These are phyloP conservation scores for Thermothelomyces thermophilus DNA, from an alignment of 2,329 filamentous ascomycete genomes.

Conservation along the genomic window DNA sequence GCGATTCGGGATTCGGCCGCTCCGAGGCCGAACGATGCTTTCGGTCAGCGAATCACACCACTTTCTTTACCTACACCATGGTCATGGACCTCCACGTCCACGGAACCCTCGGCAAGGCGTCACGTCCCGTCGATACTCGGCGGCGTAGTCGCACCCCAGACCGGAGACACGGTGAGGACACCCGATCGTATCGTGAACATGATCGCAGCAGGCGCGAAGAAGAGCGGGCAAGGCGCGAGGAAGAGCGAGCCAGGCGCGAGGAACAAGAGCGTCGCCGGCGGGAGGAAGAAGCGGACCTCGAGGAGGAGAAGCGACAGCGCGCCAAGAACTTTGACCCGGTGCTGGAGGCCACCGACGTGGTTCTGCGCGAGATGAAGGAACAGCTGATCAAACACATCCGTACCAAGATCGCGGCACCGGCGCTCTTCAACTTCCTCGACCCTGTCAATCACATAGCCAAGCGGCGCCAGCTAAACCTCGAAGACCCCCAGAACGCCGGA, in stretches of 20 bases:
- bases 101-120: conserved; percentile 28
- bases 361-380: conserved; percentile 74
- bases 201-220: conserved; percentile 15
- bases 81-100: conserved; percentile 69
- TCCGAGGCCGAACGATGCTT: conserved; percentile 77
- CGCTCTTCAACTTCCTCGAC: conserved; percentile 74
- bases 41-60: conserved; percentile 67
- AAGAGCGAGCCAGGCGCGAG: conserved; percentile 50
- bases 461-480: conserved; percentile 70
- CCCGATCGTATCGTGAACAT: conserved; percentile 31
- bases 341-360: conserved; percentile 68
- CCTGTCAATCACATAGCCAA: conserved; percentile 75
- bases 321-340: conserved; percentile 90
- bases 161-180: conserved; percentile 33
- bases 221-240: conserved; percentile 49
- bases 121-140: conserved; percentile 25
- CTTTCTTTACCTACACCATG: conserved; percentile 89
- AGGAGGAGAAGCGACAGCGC: conserved; percentile 83
- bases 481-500: conserved; percentile 57
- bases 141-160: conserved; percentile 34
- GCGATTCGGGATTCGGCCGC: conserved; percentile 68
- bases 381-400: conserved; percentile 87
- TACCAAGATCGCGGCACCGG: conserved; percentile 74
- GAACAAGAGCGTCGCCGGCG: conserved; percentile 59
- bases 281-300: conserved; percentile 74